Base-by-base conservation (phyloP, 169 alveolate genomes). In the Plasmodium reichenowi region DNA sequence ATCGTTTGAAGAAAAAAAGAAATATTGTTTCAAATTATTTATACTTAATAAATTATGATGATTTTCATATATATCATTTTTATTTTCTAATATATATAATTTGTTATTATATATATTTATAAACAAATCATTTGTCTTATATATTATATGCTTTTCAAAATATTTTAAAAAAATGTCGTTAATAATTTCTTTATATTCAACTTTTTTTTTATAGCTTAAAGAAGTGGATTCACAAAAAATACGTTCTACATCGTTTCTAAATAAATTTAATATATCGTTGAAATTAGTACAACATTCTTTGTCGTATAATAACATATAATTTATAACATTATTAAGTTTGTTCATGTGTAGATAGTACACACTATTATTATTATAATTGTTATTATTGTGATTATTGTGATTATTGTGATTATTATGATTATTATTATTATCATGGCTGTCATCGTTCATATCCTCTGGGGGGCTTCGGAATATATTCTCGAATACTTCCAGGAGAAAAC, bases 241-340 rank as follows among this genome's bases (percentile, higher is more conserved):
- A 0, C 89, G 56, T 50, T 26, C 48, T 38, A 78, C 3, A 48
- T 78, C 89, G 7, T 78, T 52, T 78, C 52, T 20, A 45, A 78
- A 78, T 17, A 66, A 66, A 10, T 48, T 15, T 1, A 64, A 48
- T 24, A 78, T 64, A 6, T 78, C 78, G 50, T 78, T 78, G 15
- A 78, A 50, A 43, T n/a, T 78, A 22, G 7, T 52, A 20, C 54
- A n/a, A 8, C 50, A 50, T 20, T 78, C 72, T 47, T 52, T 78
- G 22, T 78, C 89, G 38, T 47, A 78, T 47, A 78, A 52, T 15
- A 78, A 47, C n/a, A 78, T 47, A 58, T 52, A 71, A 47, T 59
- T 78, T 20, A 78, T 64, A 9, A 78, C 17, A 29, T 78, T 66
- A 13, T 78, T 78, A 24, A 78, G 64, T 17, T 48, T 64, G 50